These are phyloP conservation scores for Limnanthes douglasii DNA, from an alignment of 345 rosid genomes.

Conservation along the genomic window DNA sequence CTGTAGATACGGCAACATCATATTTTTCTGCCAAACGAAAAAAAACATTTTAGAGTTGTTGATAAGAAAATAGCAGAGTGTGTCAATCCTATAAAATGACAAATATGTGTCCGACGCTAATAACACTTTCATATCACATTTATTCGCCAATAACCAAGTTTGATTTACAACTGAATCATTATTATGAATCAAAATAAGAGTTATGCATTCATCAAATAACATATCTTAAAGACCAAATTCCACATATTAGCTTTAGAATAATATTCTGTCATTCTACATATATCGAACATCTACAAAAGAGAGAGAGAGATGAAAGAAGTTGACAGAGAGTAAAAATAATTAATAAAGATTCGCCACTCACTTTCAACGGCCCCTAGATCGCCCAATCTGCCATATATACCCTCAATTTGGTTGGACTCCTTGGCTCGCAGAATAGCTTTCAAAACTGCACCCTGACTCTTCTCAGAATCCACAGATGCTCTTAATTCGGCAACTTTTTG, in stretches of 20 bases:
- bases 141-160: not conserved
- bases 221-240: no score
- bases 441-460: slow-evolving; percentile 83
- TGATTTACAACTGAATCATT: not conserved
- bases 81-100: no score
- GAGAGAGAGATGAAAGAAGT: no score
- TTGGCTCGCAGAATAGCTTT: slow-evolving; percentile 79
- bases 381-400: slow-evolving; percentile 95
- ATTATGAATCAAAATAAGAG: not conserved
- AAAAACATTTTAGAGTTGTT: no score
- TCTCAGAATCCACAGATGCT: slow-evolving; percentile 69
- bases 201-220: no score
- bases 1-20: slow-evolving; percentile 92
- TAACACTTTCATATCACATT: not conserved
- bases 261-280: no score
- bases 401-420: slow-evolving; percentile 66
- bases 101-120: slow-evolving; percentile 4
- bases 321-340: no score
- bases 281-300: no score
- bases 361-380: slow-evolving; percentile 98
- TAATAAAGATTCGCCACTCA: no score
- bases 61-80: no score
- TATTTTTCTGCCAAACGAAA: slow-evolving; percentile 76
- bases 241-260: no score
- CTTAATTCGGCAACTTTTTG: slow-evolving; percentile 81